phyloP scores from a whole-genome alignment of 163 green algal species.

The Chlorella variabilis region DNA sequence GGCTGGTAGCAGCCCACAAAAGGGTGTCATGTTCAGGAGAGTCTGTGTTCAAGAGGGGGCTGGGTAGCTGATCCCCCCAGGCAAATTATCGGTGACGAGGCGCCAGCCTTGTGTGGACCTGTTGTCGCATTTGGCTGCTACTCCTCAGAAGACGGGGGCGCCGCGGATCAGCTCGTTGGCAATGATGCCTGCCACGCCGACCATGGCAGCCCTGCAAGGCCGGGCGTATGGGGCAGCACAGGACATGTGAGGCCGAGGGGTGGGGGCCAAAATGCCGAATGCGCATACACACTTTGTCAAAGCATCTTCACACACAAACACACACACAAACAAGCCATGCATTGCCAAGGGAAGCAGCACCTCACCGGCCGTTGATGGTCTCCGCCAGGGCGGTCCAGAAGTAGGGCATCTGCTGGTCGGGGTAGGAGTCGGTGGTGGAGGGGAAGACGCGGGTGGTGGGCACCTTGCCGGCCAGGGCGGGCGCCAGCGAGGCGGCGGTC shows the following conservation, averaged over 20 bases:
- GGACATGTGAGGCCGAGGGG: no score
- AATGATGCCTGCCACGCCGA: slow-evolving; percentile 23
- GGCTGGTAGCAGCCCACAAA: background rate
- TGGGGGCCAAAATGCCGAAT: no score
- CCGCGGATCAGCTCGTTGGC: slow-evolving; percentile 27
- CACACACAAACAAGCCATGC: no score
- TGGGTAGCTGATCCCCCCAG: no score
- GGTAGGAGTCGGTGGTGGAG: slow-evolving; percentile 24
- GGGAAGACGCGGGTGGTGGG: slow-evolving; percentile 8
- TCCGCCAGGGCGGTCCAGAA: slow-evolving; percentile 56
- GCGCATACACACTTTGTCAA: no score
- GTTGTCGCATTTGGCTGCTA: no score
- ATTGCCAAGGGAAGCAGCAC: no score
- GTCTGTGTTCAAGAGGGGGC: no score
- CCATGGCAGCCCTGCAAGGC: slow-evolving; percentile 25
- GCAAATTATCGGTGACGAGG: no score
- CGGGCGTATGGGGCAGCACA: background rate
- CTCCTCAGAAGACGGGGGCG: slow-evolving; percentile 18
- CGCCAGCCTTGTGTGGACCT: no score
- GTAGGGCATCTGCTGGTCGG: slow-evolving; percentile 33
- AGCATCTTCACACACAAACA: no score
- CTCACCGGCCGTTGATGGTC: slow-evolving; percentile 65
- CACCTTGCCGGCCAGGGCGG: slow-evolving; percentile 23
- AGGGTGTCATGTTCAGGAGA: no score
- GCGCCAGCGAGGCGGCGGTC: slow-evolving; percentile 27